These are phyloP conservation scores for Tetrapisispora fleetii DNA, from an alignment of 805 yeast species.

Conservation along the genomic window DNA sequence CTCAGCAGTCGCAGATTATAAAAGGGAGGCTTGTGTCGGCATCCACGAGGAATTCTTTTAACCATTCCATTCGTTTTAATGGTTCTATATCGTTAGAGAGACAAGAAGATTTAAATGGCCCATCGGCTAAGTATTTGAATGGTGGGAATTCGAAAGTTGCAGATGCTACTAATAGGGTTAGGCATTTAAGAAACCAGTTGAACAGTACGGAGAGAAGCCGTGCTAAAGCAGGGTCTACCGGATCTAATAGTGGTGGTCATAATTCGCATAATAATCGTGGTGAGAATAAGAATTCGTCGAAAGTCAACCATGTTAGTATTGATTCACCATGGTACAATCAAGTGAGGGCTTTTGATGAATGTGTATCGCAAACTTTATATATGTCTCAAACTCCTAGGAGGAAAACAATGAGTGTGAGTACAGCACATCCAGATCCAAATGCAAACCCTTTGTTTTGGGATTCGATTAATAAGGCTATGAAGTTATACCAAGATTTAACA, in stretches of 20 bases:
- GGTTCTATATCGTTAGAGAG: constrained; percentile 27
- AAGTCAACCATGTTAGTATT: constrained; percentile 11
- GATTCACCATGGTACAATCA: constrained; percentile 36
- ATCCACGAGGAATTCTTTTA: constrained; percentile 30
- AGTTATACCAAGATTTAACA: constrained; percentile 38
- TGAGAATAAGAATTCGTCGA: constrained; percentile 5
- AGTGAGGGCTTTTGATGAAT: constrained; percentile 44
- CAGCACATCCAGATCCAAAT: constrained; percentile 32
- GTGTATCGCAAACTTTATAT: constrained; percentile 30
- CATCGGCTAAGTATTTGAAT: constrained; percentile 10
- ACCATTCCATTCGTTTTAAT: constrained; percentile 32
- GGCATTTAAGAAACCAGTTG: constrained; percentile 15
- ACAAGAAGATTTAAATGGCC: constrained; percentile 10
- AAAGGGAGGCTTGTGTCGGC: constrained; percentile 32
- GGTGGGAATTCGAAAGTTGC: constrained; percentile 14
- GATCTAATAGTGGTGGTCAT: constrained; percentile 6
- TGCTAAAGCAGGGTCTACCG: not conserved
- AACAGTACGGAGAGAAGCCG: constrained; percentile 2
- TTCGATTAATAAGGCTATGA: constrained; percentile 42
- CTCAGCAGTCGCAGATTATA: constrained; percentile 27
- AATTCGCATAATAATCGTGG: constrained; percentile 8
- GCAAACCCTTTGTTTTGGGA: constrained; percentile 42
- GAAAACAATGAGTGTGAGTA: constrained; percentile 22
- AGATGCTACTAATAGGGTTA: constrained; percentile 24
- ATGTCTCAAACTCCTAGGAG: constrained; percentile 30